Conservation (phyloP, 2,329 filamentous ascomycete species). For the Aureobasidium sp. region DNA sequence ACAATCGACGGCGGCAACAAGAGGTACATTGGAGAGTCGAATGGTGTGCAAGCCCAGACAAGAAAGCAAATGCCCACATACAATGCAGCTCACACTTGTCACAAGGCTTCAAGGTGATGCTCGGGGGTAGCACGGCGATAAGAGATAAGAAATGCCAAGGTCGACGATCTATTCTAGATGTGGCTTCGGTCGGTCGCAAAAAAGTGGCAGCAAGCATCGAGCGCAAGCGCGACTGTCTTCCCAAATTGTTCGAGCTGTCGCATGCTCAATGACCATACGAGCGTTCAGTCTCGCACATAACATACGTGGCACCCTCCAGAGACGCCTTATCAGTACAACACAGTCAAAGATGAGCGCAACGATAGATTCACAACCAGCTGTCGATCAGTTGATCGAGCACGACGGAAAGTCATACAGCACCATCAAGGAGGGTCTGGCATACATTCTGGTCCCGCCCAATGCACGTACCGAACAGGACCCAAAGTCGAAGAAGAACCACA, state of each 20-base stretch:
- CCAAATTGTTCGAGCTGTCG: not conserved
- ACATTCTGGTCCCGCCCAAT: slow-evolving; percentile 56
- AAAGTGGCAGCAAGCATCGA: slow-evolving; percentile 2
- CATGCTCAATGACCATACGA: not conserved
- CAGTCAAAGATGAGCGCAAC: slow-evolving; percentile 9
- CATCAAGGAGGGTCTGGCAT: slow-evolving; percentile 60
- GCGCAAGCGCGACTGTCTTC: not conserved
- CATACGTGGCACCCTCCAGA: not conserved
- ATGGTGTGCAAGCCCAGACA: too few species aligned
- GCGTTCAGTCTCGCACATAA: not conserved
- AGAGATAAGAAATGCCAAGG: not conserved
- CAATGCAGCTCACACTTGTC: too few species aligned
- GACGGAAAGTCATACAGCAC: slow-evolving; percentile 39
- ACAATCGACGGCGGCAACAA: too few species aligned
- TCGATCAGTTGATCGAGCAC: slow-evolving; percentile 29
- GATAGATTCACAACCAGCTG: slow-evolving; percentile 22
- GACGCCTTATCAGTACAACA: not conserved
- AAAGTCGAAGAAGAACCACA: slow-evolving; percentile 31
- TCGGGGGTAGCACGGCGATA: not conserved
- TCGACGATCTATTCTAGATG: not conserved
- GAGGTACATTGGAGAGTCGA: too few species aligned
- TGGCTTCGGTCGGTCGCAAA: not conserved
- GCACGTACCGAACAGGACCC: slow-evolving; percentile 43
- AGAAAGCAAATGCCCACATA: too few species aligned
- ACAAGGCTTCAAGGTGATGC: not conserved